Percentiles rank a stretch among this genome's conserved stretches.
phyloP scores from a whole-genome alignment of 345 rosid genomes.

The Eucalyptus sideroxylon region DNA sequence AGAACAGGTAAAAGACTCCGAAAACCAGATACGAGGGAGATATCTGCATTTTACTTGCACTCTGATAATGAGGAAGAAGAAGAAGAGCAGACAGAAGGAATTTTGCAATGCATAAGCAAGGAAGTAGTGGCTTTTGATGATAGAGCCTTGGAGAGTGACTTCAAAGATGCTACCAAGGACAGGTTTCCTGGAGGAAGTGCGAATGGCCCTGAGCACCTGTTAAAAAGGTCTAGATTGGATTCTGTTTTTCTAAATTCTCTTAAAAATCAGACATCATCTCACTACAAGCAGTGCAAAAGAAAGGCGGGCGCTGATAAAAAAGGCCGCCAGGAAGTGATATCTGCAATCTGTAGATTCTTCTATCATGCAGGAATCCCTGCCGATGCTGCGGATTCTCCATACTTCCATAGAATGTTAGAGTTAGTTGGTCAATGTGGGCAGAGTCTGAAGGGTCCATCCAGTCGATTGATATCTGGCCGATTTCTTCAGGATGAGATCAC shows the following conservation, averaged over 20 bases:
- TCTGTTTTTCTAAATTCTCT: slow-evolving; percentile 19
- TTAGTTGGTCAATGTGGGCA: slow-evolving; percentile 48
- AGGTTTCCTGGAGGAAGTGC: neutral
- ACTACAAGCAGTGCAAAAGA: slow-evolving; percentile 4
- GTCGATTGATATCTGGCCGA: slow-evolving; percentile 30
- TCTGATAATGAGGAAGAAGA: slow-evolving; percentile 22
- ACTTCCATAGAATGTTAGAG: slow-evolving; percentile 51
- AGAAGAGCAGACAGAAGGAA: slow-evolving; percentile 12
- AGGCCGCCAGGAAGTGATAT: slow-evolving; percentile 31
- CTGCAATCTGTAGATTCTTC: slow-evolving; percentile 51
- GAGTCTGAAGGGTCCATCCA: slow-evolving; percentile 24
- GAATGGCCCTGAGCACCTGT: slow-evolving; percentile 4
- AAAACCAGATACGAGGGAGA: slow-evolving; percentile 6
- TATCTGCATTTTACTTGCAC: slow-evolving; percentile 4
- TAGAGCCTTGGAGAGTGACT: slow-evolving; percentile 1
- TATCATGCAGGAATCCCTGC: slow-evolving; percentile 52
- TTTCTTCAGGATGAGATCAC: slow-evolving; percentile 41
- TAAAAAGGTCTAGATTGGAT: slow-evolving; percentile 21
- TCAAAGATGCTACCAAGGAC: neutral
- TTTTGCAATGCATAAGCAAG: neutral
- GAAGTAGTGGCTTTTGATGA: slow-evolving; percentile 4
- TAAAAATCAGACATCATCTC: slow-evolving; percentile 2
- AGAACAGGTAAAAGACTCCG: slow-evolving; percentile 22
- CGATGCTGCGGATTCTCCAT: slow-evolving; percentile 37
- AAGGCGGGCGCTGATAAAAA: slow-evolving; percentile 15